Conservation (phyloP, 768 basidiomycete species). For the Asterophora parasitica region DNA sequence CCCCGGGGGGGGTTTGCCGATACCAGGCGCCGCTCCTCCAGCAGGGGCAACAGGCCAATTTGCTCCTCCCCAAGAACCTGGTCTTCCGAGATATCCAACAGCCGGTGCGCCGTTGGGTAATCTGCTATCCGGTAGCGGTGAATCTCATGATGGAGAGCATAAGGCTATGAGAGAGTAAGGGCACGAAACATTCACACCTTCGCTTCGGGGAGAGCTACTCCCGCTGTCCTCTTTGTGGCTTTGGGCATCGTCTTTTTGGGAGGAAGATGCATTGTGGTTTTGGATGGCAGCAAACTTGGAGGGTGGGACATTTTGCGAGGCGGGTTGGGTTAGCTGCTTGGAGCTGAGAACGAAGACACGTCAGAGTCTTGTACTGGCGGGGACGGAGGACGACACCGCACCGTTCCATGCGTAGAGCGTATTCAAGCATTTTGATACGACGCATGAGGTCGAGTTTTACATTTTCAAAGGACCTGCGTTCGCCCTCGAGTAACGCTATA, state of each 20-base stretch:
- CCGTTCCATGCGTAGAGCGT: constrained; percentile 95
- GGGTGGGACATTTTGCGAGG: constrained; percentile 55
- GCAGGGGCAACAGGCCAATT: constrained; percentile 45
- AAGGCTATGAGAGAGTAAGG: constrained; percentile 8
- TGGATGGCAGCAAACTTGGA: constrained; percentile 64
- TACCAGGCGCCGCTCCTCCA: constrained; percentile 38
- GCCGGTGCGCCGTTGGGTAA: constrained; percentile 54
- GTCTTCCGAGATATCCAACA: constrained; percentile 43
- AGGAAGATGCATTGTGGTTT: constrained; percentile 40
- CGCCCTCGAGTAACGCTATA: constrained; percentile 95
- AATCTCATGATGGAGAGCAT: constrained; percentile 42
- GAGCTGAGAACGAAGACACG: constrained; percentile 48
- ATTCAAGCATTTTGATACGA: constrained; percentile 99
- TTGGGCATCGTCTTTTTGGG: constrained; percentile 66
- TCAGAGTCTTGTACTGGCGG: constrained; percentile 24
- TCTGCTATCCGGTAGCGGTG: constrained; percentile 66
- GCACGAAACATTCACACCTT: constrained; percentile 42
- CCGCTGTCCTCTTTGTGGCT: constrained; percentile 78
- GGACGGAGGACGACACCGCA: constrained; percentile 34
- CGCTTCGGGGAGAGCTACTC: constrained; percentile 80
- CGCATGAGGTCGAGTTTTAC: constrained; percentile 93
- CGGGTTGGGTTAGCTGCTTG: constrained; percentile 68
- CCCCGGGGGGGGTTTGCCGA: constrained; percentile 71
- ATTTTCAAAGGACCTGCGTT: constrained; percentile 95
- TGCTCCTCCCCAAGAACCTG: constrained; percentile 51